Evolutionary conservation across 495 filamentous ascomycete species (phyloP).

Genomic region (Opeltia flavorubescens): DNA sequence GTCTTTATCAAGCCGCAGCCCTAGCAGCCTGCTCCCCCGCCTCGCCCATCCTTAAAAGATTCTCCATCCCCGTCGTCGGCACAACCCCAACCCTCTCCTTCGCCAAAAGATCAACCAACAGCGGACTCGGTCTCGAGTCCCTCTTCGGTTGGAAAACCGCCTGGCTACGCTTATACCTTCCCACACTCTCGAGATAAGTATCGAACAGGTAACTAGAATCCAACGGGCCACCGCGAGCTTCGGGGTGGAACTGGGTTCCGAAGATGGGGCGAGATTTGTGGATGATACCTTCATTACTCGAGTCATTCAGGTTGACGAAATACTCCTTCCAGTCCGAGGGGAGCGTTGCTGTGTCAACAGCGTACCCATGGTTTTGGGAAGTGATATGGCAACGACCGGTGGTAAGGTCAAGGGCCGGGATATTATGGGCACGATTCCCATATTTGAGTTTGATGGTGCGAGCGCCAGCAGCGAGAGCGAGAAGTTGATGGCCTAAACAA

Average conservation of each 20-base stretch:
- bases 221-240: conserved; percentile 89
- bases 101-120: conserved; percentile 78
- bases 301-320: conserved; percentile 63
- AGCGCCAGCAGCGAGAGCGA: conserved; percentile 81
- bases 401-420: conserved; percentile 88
- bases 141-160: conserved; percentile 45
- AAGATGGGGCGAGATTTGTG: conserved; percentile 95
- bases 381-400: conserved; percentile 96
- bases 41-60: conserved; percentile 29
- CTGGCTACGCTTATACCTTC: conserved; percentile 74
- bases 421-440: conserved; percentile 96
- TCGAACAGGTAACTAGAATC: conserved; percentile 93
- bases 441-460: conserved; percentile 94
- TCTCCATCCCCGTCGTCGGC: conserved; percentile 40
- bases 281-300: conserved; percentile 47
- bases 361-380: conserved; percentile 85
- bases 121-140: conserved; percentile 69
- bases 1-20: too few species aligned
- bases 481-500: conserved; percentile 88
- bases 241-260: conserved; percentile 95
- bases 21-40: conserved; percentile 7
- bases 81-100: conserved; percentile 90
- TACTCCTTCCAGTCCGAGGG: conserved; percentile 76
- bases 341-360: conserved; percentile 67
- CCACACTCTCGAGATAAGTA: conserved; percentile 80